Conservation (phyloP, 139 green algal genomes). For the Tetradesmus lagerheimii region DNA sequence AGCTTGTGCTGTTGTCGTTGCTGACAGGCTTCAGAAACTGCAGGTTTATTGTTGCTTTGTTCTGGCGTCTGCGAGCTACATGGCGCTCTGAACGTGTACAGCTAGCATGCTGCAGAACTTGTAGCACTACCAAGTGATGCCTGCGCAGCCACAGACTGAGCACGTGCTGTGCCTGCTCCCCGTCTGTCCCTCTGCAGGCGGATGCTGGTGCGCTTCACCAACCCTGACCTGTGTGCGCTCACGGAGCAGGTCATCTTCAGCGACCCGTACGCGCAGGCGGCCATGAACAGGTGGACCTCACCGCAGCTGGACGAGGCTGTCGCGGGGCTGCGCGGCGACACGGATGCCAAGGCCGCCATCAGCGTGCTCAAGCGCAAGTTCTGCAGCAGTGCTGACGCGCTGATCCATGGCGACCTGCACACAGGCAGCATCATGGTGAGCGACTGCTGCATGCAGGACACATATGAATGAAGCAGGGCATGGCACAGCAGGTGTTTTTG, state of each 20-base stretch:
- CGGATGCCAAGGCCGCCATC: conserved; percentile 75
- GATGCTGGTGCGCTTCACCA: conserved; percentile 71
- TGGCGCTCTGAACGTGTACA: too few relatives aligned
- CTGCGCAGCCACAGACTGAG: too few relatives aligned
- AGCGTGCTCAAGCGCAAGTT: conserved; percentile 87
- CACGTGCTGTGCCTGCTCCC: neutral
- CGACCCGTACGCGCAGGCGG: conserved; percentile 74
- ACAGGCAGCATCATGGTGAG: conserved; percentile 70
- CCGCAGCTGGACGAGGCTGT: conserved; percentile 89
- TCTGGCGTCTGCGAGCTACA: neutral
- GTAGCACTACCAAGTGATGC: too few relatives aligned
- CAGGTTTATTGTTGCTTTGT: neutral
- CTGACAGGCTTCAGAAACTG: neutral
- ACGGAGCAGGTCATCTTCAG: conserved; percentile 98
- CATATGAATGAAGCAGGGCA: too few relatives aligned
- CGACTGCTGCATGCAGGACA: neutral
- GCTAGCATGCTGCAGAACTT: too few relatives aligned
- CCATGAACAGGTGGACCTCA: conserved; percentile 82
- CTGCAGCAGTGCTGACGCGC: conserved; percentile 77
- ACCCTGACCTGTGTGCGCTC: conserved; percentile 92
- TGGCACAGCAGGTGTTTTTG: too few relatives aligned
- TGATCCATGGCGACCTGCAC: conserved; percentile 98
- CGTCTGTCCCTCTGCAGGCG: conserved; percentile 40
- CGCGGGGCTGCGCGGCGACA: conserved; percentile 75
- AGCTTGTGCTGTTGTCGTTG: neutral